Percentiles rank a stretch among this genome's conserved stretches.
Conservation (phyloP, 257 asterid species). For the Solanum ahanhuiri region DNA sequence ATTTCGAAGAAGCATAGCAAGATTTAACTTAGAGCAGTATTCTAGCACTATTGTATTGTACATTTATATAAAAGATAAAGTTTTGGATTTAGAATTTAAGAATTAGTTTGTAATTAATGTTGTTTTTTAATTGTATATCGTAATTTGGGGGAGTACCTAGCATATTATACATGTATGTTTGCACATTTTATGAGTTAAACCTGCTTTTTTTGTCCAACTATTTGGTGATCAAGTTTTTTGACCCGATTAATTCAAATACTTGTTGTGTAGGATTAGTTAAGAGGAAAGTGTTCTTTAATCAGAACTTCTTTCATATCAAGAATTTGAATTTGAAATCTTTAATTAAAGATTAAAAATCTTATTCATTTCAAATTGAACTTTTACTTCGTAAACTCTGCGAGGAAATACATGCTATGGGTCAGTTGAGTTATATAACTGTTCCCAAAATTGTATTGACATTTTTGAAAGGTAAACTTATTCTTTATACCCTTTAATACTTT, state of each 20-base stretch:
- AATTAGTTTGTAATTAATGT: background rate
- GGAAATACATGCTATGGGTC: background rate
- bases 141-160: background rate
- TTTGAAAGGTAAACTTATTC: background rate
- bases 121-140: background rate
- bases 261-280: no score
- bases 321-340: background rate
- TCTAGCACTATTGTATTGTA: background rate
- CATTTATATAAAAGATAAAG: background rate
- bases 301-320: background rate
- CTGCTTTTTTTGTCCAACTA: background rate
- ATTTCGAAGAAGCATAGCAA: background rate
- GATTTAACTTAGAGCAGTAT: background rate
- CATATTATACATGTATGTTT: background rate
- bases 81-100: background rate
- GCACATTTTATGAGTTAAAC: background rate
- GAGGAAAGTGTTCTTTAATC: background rate
- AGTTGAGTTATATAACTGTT: background rate
- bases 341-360: background rate
- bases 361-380: no score
- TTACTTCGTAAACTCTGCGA: background rate
- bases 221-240: background rate
- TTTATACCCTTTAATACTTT: background rate
- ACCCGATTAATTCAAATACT: background rate
- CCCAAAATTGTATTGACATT: background rate